Conservation (phyloP, 2,329 filamentous ascomycete genomes). For the Fusarium scirpi region DNA sequence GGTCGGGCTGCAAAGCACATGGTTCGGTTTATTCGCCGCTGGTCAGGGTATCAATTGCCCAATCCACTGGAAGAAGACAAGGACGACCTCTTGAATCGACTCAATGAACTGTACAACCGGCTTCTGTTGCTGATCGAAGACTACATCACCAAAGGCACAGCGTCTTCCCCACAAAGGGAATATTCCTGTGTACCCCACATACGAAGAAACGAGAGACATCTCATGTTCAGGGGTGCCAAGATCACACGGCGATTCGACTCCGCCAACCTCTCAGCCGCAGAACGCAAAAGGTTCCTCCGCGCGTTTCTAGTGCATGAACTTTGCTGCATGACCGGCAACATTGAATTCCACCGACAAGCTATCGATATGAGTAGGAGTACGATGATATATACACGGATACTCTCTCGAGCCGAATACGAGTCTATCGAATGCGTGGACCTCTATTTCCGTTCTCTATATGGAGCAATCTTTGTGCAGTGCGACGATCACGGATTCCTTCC, state of each 20-base stretch:
- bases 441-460: constrained; percentile 11
- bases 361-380: too few relatives aligned
- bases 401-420: too few relatives aligned
- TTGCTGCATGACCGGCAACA: constrained; percentile 1
- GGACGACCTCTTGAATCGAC: background rate
- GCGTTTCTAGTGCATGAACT: constrained; percentile 24
- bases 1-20: background rate
- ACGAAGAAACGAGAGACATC: background rate
- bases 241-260: too few relatives aligned
- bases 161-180: constrained; percentile 13
- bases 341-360: too few relatives aligned
- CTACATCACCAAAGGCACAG: constrained; percentile 33
- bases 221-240: constrained; percentile 7
- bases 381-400: too few relatives aligned
- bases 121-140: constrained; percentile 29
- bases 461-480: constrained; percentile 24
- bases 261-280: background rate
- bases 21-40: background rate
- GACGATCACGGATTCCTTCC: background rate
- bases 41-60: constrained; percentile 11
- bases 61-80: constrained; percentile 1
- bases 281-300: constrained; percentile 12
- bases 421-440: too few relatives aligned
- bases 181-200: background rate
- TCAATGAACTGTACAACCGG: background rate